Evolutionary conservation across 2,329 filamentous ascomycete species (phyloP).

Genomic region (Berkeleyomyces basicola): DNA sequence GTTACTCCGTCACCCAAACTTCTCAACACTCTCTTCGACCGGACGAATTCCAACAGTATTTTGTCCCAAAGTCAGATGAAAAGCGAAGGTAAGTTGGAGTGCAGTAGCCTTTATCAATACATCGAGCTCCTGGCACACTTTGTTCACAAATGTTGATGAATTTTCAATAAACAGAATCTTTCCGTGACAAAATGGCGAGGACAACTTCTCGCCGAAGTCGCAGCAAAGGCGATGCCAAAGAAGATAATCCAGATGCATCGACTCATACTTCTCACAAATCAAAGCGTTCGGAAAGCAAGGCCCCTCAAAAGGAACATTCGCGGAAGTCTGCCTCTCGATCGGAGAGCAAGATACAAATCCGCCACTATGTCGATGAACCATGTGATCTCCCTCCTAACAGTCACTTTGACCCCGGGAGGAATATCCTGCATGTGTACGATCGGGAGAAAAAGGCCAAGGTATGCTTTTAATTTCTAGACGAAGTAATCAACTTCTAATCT

Average conservation of each 20-base stretch:
- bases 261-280: not conserved
- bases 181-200: not conserved
- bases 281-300: not conserved
- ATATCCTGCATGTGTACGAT: not conserved
- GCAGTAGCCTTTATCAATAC: not conserved
- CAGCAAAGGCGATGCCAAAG: not conserved
- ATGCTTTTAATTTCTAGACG: not conserved
- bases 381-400: not conserved
- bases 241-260: not conserved
- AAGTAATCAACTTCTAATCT: not conserved
- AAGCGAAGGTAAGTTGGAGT: not conserved
- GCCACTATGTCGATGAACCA: not conserved
- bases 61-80: not conserved
- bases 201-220: not conserved
- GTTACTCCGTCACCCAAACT: not conserved
- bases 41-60: constrained; percentile 3
- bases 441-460: not conserved
- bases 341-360: not conserved
- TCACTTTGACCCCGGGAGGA: not conserved
- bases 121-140: not conserved
- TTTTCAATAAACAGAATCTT: not conserved
- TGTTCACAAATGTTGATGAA: not conserved
- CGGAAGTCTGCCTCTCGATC: not conserved
- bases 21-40: constrained; percentile 4
- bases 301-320: not conserved